Base-by-base conservation (phyloP, 441 rosid species). In the Monsonia emarginata region DNA sequence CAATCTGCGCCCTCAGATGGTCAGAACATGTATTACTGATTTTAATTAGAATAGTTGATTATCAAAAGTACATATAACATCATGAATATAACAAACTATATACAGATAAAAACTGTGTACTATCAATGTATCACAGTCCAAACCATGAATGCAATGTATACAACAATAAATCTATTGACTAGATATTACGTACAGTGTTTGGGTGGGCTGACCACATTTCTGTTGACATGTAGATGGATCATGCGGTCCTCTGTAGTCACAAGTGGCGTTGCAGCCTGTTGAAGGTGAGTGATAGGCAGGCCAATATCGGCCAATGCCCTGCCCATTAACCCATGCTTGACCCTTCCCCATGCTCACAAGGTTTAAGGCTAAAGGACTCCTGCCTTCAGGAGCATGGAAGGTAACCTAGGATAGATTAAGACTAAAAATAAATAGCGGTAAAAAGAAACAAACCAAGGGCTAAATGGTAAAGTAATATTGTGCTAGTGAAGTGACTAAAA, bases 321-420 rank as follows among this genome's bases (percentile, higher is more conserved):
- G 79, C 16, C 88, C 88, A 10, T 87, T 85, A 27, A 87, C 78
- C 93, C 93, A 87, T 22, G 88, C 93, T 76, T 85, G 85, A 61
- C 93, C 88, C 72, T 87, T 87, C 36, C 90, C 87, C 90, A 87
- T 85, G 78, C 83, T 71, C 44, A 84, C 25, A 22, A 87, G 87
- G 63, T 87, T 81, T 24, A 87, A 70, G 34, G 82, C 87, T 58
- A 85, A 52, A 8, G 90, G 88, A 5, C 87, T 84, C 1, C 69
- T 75, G 10, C 93, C 87, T 66, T 79, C 73, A 11, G 90, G 86
- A 65, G 83, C 72, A 9, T 40, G 56, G 67, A 85, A 80, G 32
- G 69, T 71, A 13, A 56, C 74, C 89, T 87, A 68, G 64, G 26
- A 42, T 69, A 13, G 10, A 28, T 14, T 32, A 28, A 27, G 3